A percentile compares a stretch with the other conserved stretches of the same genome.
phyloP scores from a whole-genome alignment of 495 filamentous ascomycete species.

The Penicillium odoratum region DNA sequence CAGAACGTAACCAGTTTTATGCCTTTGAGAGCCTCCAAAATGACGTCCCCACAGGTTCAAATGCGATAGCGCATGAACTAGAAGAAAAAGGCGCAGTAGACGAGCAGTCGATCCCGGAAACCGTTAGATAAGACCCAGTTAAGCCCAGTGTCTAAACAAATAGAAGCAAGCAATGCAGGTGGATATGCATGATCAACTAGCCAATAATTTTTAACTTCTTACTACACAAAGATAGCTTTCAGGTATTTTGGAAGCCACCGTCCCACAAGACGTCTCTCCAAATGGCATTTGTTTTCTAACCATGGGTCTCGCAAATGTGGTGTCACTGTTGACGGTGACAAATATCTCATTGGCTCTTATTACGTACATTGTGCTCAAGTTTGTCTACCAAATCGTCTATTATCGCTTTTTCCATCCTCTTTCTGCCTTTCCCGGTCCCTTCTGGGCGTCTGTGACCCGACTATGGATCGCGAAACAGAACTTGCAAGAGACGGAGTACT shows the following conservation, averaged over 20 bases:
- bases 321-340: constrained; percentile 35
- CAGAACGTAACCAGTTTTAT: neutral
- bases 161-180: neutral
- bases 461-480: constrained; percentile 53
- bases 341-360: constrained; percentile 26
- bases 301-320: constrained; percentile 32
- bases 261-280: neutral
- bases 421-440: constrained; percentile 52
- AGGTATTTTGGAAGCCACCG: neutral
- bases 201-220: neutral
- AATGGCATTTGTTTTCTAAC: constrained; percentile 5
- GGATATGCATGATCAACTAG: neutral
- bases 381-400: constrained; percentile 41
- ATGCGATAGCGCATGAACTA: neutral
- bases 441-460: constrained; percentile 52
- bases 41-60: neutral
- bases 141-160: neutral
- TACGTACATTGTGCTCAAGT: constrained; percentile 29
- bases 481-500: constrained; percentile 42
- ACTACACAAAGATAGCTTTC: neutral
- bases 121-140: neutral
- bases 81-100: neutral
- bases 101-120: neutral
- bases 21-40: neutral
- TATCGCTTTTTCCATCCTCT: constrained; percentile 57